A percentile compares a stretch with the other conserved stretches of the same genome.
These are phyloP conservation scores for Apophysomyces sp. DNA, from an alignment of 371 early-diverging fungal species.

Conservation along the genomic window DNA sequence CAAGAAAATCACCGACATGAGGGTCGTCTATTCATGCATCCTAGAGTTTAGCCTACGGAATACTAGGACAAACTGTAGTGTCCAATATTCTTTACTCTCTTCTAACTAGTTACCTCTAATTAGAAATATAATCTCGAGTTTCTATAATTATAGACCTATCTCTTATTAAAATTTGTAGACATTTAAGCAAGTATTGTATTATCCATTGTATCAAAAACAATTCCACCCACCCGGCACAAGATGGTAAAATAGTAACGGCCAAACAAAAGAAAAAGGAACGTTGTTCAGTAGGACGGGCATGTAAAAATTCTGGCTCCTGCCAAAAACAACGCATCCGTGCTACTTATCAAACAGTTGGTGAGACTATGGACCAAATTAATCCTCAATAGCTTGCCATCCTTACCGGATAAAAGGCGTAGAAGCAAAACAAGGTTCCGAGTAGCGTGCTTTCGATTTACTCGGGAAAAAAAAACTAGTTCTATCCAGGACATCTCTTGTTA, in stretches of 20 bases:
- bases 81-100: too few relatives aligned
- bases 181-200: too few relatives aligned
- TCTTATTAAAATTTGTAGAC: too few relatives aligned
- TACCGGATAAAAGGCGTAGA: background rate
- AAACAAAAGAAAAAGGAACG: background rate
- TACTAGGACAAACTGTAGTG: background rate
- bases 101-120: too few relatives aligned
- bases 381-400: background rate
- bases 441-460: background rate
- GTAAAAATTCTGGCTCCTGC: conserved; percentile 3
- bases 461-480: background rate
- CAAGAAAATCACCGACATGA: background rate
- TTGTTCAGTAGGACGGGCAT: conserved; percentile 1
- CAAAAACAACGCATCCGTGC: background rate
- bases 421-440: background rate
- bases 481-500: background rate
- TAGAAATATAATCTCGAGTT: too few relatives aligned
- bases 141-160: too few relatives aligned
- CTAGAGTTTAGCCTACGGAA: background rate
- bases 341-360: background rate
- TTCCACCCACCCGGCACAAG: background rate
- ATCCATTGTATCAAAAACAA: background rate
- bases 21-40: background rate
- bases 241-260: background rate
- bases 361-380: background rate